A percentile compares a stretch with the other conserved stretches of the same genome.
Evolutionary conservation across 768 basidiomycete genomes (phyloP).

Genomic region (Podaxis sp.): DNA sequence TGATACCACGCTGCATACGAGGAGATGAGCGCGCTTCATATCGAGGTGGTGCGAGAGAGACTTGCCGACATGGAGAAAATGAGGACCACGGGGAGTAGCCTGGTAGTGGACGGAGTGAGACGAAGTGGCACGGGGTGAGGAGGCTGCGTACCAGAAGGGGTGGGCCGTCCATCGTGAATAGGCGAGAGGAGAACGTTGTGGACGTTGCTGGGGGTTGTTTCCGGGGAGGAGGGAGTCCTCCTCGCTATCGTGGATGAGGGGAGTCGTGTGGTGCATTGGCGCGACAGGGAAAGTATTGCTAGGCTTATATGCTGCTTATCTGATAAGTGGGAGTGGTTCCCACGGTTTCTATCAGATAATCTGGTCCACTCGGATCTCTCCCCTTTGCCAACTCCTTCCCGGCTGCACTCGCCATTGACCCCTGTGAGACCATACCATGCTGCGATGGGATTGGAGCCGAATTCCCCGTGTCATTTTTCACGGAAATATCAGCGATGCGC

Average conservation of each 20-base stretch:
- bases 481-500: too few relatives aligned
- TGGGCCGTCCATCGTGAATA: slow-evolving; percentile 32
- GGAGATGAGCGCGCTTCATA: slow-evolving; percentile 8
- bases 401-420: too few relatives aligned
- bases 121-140: not conserved
- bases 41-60: slow-evolving; percentile 12
- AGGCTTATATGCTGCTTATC: slow-evolving; percentile 7
- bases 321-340: slow-evolving; percentile 11
- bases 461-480: too few relatives aligned
- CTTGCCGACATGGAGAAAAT: slow-evolving; percentile 65
- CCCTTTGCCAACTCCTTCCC: too few relatives aligned
- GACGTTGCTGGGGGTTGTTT: not conserved
- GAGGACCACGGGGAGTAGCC: slow-evolving; percentile 74
- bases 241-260: slow-evolving; percentile 4
- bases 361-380: not conserved
- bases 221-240: slow-evolving; percentile 5
- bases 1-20: slow-evolving; percentile 66
- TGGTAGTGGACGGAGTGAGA: slow-evolving; percentile 25
- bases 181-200: not conserved
- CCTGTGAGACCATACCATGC: too few relatives aligned
- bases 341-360: slow-evolving; percentile 7
- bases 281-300: not conserved
- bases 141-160: slow-evolving; percentile 42
- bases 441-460: too few relatives aligned
- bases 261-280: not conserved